These are phyloP conservation scores for Phoenix roebelenii DNA, from an alignment of 176 grass and related monocot genomes.

Conservation along the genomic window DNA sequence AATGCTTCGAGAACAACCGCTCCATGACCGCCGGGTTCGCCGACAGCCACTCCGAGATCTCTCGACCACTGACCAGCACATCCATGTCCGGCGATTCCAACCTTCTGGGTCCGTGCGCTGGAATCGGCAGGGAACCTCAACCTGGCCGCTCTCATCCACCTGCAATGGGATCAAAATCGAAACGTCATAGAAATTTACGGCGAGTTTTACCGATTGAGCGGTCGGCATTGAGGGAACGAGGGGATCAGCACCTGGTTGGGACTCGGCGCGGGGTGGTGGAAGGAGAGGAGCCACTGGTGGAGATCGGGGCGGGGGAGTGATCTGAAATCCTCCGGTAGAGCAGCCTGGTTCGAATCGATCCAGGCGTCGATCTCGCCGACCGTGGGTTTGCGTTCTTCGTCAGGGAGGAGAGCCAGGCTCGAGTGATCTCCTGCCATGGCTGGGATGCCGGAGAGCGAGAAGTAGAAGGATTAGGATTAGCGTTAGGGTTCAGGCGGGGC, in stretches of 20 bases:
- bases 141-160: constrained; percentile 57
- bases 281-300: constrained; percentile 52
- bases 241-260: constrained; percentile 24
- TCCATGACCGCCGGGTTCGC: constrained; percentile 53
- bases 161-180: constrained; percentile 9
- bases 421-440: constrained; percentile 38
- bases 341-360: constrained; percentile 46
- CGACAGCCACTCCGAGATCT: constrained; percentile 78
- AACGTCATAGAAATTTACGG: background rate
- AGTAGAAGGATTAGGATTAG: constrained; percentile 3
- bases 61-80: constrained; percentile 46
- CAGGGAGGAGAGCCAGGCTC: constrained; percentile 59
- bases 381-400: constrained; percentile 36
- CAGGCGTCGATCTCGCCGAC: constrained; percentile 51
- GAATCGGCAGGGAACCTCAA: constrained; percentile 75
- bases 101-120: constrained; percentile 76
- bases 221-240: background rate
- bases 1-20: constrained; percentile 77
- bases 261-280: background rate
- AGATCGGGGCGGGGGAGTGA: constrained; percentile 55
- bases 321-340: constrained; percentile 16
- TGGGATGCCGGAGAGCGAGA: constrained; percentile 20
- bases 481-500: background rate
- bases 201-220: too few species aligned
- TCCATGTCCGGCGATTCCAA: constrained; percentile 76